Base-by-base conservation (phyloP, 169 alveolate species). In the Plasmodium relictum region DNA sequence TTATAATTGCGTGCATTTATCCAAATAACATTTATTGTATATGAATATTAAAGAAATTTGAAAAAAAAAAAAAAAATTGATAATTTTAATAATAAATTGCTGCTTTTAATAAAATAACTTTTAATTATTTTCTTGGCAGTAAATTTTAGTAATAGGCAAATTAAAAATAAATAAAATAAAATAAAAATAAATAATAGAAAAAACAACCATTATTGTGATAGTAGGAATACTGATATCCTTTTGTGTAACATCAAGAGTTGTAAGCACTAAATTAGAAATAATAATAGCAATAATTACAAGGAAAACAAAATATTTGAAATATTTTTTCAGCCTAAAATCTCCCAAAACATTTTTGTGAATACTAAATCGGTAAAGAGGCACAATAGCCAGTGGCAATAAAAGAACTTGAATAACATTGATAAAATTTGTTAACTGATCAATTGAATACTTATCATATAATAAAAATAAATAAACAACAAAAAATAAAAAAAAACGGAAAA, bases 291-390 rank as follows among this genome's bases (percentile, higher is more conserved):
- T 69, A 68, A 83, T 68, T 45, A 83, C 52, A 42, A 83, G 58
- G 31, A 83, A 83, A 56, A 83, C 73, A 52, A 58, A 37, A 41
- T 10, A 9, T 83, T 69, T 83, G 45, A 72, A 39, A n/a, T 10
- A 56, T 22, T 26, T 45, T 83, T 71, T 83, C 50, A 83, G 31
- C 14, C 66, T 73, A 83, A 39, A 83, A 18, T 83, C 54, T 41
- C 91, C 91, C 44, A 83, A 68, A 9, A 83, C 91, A 68, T 83
- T 83, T 83, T 83, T 70, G 69, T 83, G 91, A 54, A 68, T 69
- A 83, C 73, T 54, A 56, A 83, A 83, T 66, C 85, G 54, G 54
- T 83, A 83, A 9, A 83, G 62, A 3, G 91, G 91, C 42, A 83
- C 72, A 66, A 70, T 83, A 14, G 91, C 91, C 66, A 83, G 20